Evolutionary conservation across 2,329 filamentous ascomycete species (phyloP).

Genomic region (Emergomyces pasteurianus): DNA sequence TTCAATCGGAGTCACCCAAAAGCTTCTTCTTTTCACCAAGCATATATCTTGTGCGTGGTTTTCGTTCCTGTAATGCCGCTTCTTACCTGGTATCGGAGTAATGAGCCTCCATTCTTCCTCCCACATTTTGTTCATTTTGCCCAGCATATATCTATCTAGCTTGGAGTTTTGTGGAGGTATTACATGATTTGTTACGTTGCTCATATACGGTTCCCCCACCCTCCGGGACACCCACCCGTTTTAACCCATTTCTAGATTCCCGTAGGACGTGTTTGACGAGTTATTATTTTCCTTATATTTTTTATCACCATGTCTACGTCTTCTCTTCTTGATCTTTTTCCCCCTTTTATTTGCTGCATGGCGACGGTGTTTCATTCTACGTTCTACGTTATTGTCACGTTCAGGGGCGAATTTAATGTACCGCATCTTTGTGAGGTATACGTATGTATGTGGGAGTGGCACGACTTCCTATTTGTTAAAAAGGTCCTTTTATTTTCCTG

Average conservation of each 20-base stretch:
- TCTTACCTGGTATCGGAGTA: background rate
- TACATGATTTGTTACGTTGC: background rate
- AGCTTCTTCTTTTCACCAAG: background rate
- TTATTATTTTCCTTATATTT: background rate
- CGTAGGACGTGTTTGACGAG: background rate
- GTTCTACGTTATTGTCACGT: background rate
- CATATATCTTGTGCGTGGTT: background rate
- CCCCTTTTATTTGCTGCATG: background rate
- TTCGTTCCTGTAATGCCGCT: background rate
- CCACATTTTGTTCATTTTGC: background rate
- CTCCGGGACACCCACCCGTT: too few relatives aligned
- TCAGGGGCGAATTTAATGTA: background rate
- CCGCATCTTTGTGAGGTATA: background rate
- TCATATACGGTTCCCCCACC: background rate
- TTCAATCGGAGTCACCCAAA: background rate
- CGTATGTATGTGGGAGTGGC: background rate
- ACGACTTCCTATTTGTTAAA: background rate
- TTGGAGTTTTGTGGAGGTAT: background rate
- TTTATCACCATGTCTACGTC: background rate
- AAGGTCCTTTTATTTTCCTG: background rate
- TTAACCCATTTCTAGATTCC: background rate
- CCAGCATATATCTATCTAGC: background rate
- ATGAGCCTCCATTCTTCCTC: background rate
- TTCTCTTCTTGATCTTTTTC: background rate
- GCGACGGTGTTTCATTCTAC: constrained; percentile 1